Conservation (phyloP, 2,329 filamentous ascomycete genomes). For the Nannizziopsis barbatae region DNA sequence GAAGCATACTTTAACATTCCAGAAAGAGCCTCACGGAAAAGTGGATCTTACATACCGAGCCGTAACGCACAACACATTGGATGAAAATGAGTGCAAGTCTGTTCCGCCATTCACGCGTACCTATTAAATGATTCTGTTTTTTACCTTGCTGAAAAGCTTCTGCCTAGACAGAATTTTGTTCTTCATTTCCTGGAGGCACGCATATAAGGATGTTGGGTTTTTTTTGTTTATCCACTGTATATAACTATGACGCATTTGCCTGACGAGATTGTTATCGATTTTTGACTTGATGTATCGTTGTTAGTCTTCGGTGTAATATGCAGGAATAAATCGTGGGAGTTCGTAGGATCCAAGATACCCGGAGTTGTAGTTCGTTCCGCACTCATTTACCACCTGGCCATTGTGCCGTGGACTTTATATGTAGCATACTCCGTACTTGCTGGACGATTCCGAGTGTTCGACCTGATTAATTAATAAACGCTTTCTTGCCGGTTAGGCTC, state of each 20-base stretch:
- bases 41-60: slow-evolving; percentile 76
- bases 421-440: too few relatives aligned
- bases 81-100: slow-evolving; percentile 90
- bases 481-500: too few relatives aligned
- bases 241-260: slow-evolving; percentile 10
- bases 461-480: too few relatives aligned
- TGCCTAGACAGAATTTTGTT: slow-evolving; percentile 7
- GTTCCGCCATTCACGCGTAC: slow-evolving; percentile 84
- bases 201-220: slow-evolving; percentile 7
- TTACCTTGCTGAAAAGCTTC: slow-evolving; percentile 1
- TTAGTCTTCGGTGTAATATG: slow-evolving; percentile 1
- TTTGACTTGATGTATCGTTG: background rate
- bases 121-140: slow-evolving; percentile 31
- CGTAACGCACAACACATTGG: slow-evolving; percentile 72
- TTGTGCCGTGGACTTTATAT: too few relatives aligned
- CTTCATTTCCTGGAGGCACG: slow-evolving; percentile 4
- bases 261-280: slow-evolving; percentile 4
- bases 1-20: slow-evolving; percentile 97
- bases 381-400: too few relatives aligned
- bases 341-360: too few relatives aligned
- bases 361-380: too few relatives aligned
- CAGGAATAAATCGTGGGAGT: too few relatives aligned
- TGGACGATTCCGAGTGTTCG: too few relatives aligned
- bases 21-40: slow-evolving; percentile 81
- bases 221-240: slow-evolving; percentile 9